Base-by-base conservation (phyloP, 1,284 basidiomycete species). In the Porodaedalea pini region DNA sequence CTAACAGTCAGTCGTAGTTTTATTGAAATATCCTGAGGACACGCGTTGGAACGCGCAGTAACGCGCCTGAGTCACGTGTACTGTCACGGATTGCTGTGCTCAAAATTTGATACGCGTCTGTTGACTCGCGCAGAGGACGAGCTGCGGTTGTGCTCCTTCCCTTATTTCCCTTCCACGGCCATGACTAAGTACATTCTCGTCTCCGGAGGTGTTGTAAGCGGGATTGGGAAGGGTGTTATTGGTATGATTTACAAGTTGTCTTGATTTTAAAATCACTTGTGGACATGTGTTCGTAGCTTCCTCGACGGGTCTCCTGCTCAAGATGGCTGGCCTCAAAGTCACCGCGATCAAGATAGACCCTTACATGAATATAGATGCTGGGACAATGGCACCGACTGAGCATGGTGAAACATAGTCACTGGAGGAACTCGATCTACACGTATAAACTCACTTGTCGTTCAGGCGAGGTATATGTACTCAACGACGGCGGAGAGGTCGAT, bases 361-460 rank as follows among this genome's bases (percentile, higher is more conserved):
- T 21, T 99, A 99, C 71, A 98, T 99, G 95, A 99, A 99, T 78
- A 98, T 99, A 68, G 96, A 99, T 81, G 97, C 96, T 36, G 97
- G 97, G 43, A 98, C 96, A 31, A 99, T 99, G 96, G 85, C 94
- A 41, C 97, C 96, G 11, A 97, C 94, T 34, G 96, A 99, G 74
- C 96, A 99, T 71, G 97, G 94, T 90, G 70, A 78, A 83, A 45
- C 44, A 47, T 8, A 21, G 39, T 43, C 55, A 63, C 68, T 43
- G 59, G 4, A 57, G 39, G 49, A 50, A 51, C 57, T 40, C 52
- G 17, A 49, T 21, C 17, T 54, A 34, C 13, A 44, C 37, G 41
- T 45, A 49, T 44, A 23, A 21, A 63, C 58, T 67, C 60, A 70
- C 53, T 21, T 41, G 40, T 58, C 31, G 36, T 51, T 15, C 66